Conservation (phyloP, 1,284 basidiomycete genomes). For the Heterobasidion occidentale region DNA sequence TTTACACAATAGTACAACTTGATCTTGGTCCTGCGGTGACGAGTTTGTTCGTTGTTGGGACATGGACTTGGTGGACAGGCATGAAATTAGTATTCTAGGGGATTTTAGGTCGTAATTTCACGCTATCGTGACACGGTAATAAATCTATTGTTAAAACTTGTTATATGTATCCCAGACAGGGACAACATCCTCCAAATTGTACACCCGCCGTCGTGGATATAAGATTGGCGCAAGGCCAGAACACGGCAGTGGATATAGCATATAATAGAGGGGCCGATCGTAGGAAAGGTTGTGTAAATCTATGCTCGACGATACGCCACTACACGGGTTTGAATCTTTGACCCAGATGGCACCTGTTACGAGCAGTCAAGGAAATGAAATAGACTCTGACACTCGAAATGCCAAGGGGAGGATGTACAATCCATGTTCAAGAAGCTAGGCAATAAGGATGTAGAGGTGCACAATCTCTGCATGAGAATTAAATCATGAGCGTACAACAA, state of each 20-base stretch:
- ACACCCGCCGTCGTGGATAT: too few species aligned
- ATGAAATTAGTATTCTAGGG: slow-evolving; percentile 33
- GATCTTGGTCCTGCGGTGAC: slow-evolving; percentile 53
- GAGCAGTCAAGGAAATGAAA: slow-evolving; percentile 35
- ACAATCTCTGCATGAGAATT: too few species aligned
- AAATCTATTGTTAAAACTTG: too few species aligned
- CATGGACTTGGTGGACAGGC: slow-evolving; percentile 53
- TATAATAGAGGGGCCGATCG: not conserved
- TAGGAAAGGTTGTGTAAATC: slow-evolving; percentile 13
- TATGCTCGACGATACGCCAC: slow-evolving; percentile 80
- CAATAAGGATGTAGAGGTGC: too few species aligned
- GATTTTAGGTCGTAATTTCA: too few species aligned
- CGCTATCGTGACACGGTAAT: too few species aligned
- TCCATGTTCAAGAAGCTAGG: too few species aligned
- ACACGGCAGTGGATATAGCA: too few species aligned
- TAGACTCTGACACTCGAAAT: too few species aligned
- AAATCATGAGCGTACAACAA: too few species aligned
- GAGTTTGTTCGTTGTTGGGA: slow-evolving; percentile 43
- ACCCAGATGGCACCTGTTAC: slow-evolving; percentile 77
- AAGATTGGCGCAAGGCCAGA: too few species aligned
- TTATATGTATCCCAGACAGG: not conserved
- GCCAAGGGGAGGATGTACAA: too few species aligned
- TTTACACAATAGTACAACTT: slow-evolving; percentile 63
- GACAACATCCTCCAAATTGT: not conserved
- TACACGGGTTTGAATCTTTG: slow-evolving; percentile 47